Percentiles rank a stretch among this genome's conserved stretches.
phyloP scores from a whole-genome alignment of 805 yeast genomes.

The Kazachstania viticola region DNA sequence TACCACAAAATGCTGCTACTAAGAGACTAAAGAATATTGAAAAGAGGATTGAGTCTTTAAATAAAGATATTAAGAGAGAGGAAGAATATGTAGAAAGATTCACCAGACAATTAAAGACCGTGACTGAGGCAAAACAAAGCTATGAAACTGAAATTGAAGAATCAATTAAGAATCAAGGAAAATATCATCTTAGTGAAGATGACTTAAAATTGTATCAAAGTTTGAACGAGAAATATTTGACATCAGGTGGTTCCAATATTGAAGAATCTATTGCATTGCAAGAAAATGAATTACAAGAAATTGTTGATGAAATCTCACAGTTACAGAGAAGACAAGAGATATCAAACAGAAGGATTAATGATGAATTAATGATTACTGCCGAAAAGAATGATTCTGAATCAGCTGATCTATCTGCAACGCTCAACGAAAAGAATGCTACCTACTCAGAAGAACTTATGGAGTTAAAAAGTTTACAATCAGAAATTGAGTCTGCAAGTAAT shows the following conservation, averaged over 20 bases:
- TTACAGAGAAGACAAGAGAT: constrained; percentile 28
- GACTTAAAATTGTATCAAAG: constrained; percentile 46
- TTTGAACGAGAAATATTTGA: constrained; percentile 45
- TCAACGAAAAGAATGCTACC: constrained; percentile 28
- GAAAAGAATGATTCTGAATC: constrained; percentile 25
- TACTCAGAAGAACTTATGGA: constrained; percentile 19
- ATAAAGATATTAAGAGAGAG: constrained; percentile 44
- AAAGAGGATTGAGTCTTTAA: constrained; percentile 38
- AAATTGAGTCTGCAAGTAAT: constrained; percentile 29
- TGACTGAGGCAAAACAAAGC: constrained; percentile 29
- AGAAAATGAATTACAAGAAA: constrained; percentile 34
- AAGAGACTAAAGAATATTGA: constrained; percentile 37
- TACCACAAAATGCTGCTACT: constrained; percentile 39
- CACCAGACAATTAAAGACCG: constrained; percentile 37
- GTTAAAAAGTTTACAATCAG: constrained; percentile 30
- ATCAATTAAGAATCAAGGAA: constrained; percentile 18
- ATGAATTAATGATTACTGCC: constrained; percentile 24
- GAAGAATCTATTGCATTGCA: constrained; percentile 36
- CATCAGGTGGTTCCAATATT: constrained; percentile 46
- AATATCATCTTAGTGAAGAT: constrained; percentile 34
- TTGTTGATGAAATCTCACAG: constrained; percentile 28
- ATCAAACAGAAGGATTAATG: constrained; percentile 26
- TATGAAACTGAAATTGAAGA: constrained; percentile 26
- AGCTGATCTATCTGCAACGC: constrained; percentile 25
- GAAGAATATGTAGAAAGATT: constrained; percentile 30